These are phyloP conservation scores for Paracoccidioides lutzii DNA, from an alignment of 2,329 filamentous ascomycete species.

Conservation along the genomic window DNA sequence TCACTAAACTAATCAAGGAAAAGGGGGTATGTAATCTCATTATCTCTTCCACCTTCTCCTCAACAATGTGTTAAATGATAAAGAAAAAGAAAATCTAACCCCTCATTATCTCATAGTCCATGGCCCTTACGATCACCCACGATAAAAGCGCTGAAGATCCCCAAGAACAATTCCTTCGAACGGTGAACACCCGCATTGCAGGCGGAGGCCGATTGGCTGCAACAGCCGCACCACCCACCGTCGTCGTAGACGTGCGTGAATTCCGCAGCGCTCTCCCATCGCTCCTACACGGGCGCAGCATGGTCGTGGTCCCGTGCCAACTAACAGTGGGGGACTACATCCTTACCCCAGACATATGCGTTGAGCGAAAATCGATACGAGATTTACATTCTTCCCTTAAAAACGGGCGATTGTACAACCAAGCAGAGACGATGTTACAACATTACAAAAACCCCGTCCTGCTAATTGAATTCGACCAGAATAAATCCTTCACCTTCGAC, in stretches of 20 bases:
- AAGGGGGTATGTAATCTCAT: slow-evolving; percentile 44
- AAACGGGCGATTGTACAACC: slow-evolving; percentile 80
- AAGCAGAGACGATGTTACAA: slow-evolving; percentile 86
- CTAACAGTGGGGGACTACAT: slow-evolving; percentile 95
- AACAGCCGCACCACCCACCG: slow-evolving; percentile 73
- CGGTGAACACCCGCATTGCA: slow-evolving; percentile 91
- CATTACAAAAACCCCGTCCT: slow-evolving; percentile 85
- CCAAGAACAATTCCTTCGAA: slow-evolving; percentile 83
- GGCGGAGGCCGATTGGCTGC: slow-evolving; percentile 75
- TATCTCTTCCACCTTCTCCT: background rate
- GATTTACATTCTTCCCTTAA: slow-evolving; percentile 87
- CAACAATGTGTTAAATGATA: background rate
- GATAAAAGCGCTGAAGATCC: slow-evolving; percentile 64
- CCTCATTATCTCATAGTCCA: slow-evolving; percentile 37
- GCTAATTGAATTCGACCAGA: slow-evolving; percentile 93
- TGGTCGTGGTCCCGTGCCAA: slow-evolving; percentile 86
- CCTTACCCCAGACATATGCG: slow-evolving; percentile 75
- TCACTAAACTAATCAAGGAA: slow-evolving; percentile 88
- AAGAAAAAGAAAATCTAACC: slow-evolving; percentile 6
- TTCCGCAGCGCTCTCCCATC: slow-evolving; percentile 89
- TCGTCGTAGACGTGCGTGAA: slow-evolving; percentile 91
- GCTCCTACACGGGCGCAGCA: slow-evolving; percentile 74
- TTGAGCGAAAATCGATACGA: slow-evolving; percentile 86
- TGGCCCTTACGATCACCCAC: slow-evolving; percentile 75
- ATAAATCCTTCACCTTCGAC: slow-evolving; percentile 92